Evolutionary conservation across 169 alveolate species (phyloP).

Genomic region (Eimeria falciformis): DNA sequence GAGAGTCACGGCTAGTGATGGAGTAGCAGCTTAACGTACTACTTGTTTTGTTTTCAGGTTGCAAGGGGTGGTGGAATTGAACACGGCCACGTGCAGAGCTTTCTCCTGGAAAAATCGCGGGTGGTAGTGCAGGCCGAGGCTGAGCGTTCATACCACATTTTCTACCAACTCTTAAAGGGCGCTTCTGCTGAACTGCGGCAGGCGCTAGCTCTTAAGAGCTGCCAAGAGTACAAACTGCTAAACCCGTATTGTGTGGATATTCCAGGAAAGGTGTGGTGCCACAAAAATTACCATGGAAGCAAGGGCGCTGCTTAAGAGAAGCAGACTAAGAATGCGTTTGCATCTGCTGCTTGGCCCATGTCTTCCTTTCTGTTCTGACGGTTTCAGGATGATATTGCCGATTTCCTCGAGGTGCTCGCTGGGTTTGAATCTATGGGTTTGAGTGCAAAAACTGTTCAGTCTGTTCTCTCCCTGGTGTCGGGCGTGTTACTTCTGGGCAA

Average conservation of each 20-base stretch:
- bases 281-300: not conserved
- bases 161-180: constrained; percentile 95
- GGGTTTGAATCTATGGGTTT: constrained; percentile 94
- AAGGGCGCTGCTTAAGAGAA: too few species aligned
- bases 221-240: not conserved
- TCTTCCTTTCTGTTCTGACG: not conserved
- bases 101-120: constrained; percentile 97
- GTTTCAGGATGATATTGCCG: constrained; percentile 93
- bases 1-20: too few species aligned
- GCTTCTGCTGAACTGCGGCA: constrained; percentile 79
- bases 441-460: constrained; percentile 86
- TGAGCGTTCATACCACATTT: constrained; percentile 97
- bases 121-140: constrained; percentile 90
- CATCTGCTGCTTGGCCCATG: not conserved
- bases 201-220: not conserved
- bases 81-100: constrained; percentile 92
- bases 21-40: too few species aligned
- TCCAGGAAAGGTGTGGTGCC: not conserved
- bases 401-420: constrained; percentile 90
- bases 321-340: not conserved
- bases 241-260: not conserved
- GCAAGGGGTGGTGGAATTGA: constrained; percentile 87
- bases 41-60: constrained; percentile 6
- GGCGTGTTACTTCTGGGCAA: constrained; percentile 97
- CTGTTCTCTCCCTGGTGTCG: constrained; percentile 90